These are phyloP conservation scores for Stevia rebaudiana DNA, from an alignment of 140 eudicot species.

Conservation along the genomic window DNA sequence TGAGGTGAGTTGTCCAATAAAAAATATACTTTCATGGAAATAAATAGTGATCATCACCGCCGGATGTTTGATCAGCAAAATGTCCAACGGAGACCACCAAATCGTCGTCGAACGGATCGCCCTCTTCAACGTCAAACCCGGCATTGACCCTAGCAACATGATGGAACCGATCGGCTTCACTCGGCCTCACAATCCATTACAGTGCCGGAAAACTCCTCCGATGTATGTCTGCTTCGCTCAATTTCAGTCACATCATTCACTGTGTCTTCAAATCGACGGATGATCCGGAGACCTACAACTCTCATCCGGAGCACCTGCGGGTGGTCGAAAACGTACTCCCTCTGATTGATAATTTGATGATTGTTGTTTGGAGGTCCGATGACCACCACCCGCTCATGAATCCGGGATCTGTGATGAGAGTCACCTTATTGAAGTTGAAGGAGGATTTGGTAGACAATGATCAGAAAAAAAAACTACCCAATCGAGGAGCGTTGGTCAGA, in stretches of 20 bases:
- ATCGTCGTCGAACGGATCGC: conserved; percentile 51
- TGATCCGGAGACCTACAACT: conserved; percentile 33
- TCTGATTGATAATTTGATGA: conserved; percentile 43
- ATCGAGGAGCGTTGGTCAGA: conserved; percentile 40
- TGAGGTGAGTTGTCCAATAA: no score
- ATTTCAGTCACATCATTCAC: conserved; percentile 63
- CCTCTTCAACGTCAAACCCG: conserved; percentile 45
- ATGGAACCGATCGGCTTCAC: conserved; percentile 30
- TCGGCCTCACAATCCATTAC: conserved; percentile 30
- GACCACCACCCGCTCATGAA: conserved; percentile 13
- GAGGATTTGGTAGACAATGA: conserved; percentile 31
- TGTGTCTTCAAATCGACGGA: conserved; percentile 39
- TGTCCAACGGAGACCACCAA: no score
- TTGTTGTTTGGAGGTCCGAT: conserved; percentile 41
- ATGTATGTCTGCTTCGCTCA: conserved; percentile 12
- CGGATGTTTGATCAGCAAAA: no score
- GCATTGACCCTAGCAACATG: conserved; percentile 37
- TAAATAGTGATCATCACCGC: no score
- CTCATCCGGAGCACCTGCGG: conserved; percentile 39
- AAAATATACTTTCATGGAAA: no score
- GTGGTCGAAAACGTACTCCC: conserved; percentile 28
- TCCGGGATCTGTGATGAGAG: conserved; percentile 46
- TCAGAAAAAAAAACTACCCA: conserved; percentile 25
- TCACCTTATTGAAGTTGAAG: conserved; percentile 44
- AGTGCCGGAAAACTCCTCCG: conserved; percentile 38